Evolutionary conservation across 2,329 filamentous ascomycete genomes (phyloP), one percentile per base, ranked within the genome.

Genomic region (Penicillium verrucosum): DNA sequence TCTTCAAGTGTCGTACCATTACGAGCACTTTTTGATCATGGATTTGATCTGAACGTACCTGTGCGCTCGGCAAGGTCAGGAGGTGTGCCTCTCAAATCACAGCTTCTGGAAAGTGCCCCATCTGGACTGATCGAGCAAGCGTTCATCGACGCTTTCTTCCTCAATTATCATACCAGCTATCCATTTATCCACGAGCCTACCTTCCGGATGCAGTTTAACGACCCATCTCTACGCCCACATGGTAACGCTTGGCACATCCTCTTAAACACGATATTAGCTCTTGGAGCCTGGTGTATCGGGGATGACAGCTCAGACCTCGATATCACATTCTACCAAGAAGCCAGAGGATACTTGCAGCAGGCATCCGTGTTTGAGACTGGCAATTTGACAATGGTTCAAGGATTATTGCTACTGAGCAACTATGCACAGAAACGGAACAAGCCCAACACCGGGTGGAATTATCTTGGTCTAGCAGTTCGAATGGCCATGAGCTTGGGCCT

Each of bases 381-480:
- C 21, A 81, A 79, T 48, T 62, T 81, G 18, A 79, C 76, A 8
- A 69, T 80, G 9, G 78, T 81, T 2, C 80, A 81, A 61, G 75
- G 74, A 1, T 68, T 82, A 34, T 65, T 75, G 14, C 70, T 81
- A 46, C 70, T 81, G 60, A 77, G 77, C 54, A 80, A 81, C 53
- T 80, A 80, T 57, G 70, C 78, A 0, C 79, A 81, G 60, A 81
- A 81, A 62, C 71, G 77, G 29, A 78, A 80, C 63, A 80, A 80
- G 57, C 79, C 79, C 2, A 81, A 81, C 59, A 78, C 73, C 8
- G 79, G 78, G 9, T 81, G 77, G 69, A 80, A 78, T 47, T 80
- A 78, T 58, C 64, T 80, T 8, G 79, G 79, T 1, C 61, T 81
- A 16, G 78, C 78, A n/a, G 71, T 79, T 23, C 69, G 77, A 44